Base-by-base conservation (phyloP, 2,329 filamentous ascomycete genomes). In the Capronia epimyces region DNA sequence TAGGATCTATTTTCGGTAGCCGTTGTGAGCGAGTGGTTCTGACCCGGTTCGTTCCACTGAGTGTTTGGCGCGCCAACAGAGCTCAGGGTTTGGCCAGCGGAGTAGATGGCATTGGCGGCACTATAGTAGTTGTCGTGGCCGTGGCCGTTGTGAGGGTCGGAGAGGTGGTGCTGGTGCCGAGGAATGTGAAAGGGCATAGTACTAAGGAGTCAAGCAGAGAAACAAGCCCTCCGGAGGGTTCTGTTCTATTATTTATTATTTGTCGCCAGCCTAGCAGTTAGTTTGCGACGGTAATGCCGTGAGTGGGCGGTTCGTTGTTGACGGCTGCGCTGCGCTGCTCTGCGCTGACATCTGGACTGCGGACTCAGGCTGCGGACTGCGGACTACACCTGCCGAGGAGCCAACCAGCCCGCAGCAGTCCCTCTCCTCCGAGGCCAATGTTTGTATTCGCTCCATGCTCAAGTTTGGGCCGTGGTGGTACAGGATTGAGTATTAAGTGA, bases 71-170 rank as follows among this genome's bases (percentile, higher is more conserved):
- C 67, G 55, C 69, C 74, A 54, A 75, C 71, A 52, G 71, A 71
- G 63, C 69, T 72, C 61, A 76, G 62, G 44, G 71, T 67, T 56
- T 72, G 69, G 24, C 71, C 69, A 20, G 72, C 69, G 45, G 71
- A 69, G 56, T 69, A 72, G 57, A 77, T 68, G 55, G 72, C 69
- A 49, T 60, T 59, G 34, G 58, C 44, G n/a, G 47, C 50, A 24
- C 52, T 49, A 50, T 58, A 60, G 45, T 53, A 55, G 41, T 58
- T 62, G 43, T 59, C 51, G 50, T 62, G 34, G 34, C 34, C 34
- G 34, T 37, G 34, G 34, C 13, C 34, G n/a, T 37, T 7, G 34
- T 37, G 34, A 37, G 34, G 18, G 29, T 60, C 52, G 42, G 59
- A 59, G 46, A 56, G 15, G 25, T 49, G 49, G 41, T 59, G 56